Evolutionary conservation across 129 eudicot genomes (phyloP), one percentile per base, ranked within the genome.

Genomic region (Kitagawia praeruptora): DNA sequence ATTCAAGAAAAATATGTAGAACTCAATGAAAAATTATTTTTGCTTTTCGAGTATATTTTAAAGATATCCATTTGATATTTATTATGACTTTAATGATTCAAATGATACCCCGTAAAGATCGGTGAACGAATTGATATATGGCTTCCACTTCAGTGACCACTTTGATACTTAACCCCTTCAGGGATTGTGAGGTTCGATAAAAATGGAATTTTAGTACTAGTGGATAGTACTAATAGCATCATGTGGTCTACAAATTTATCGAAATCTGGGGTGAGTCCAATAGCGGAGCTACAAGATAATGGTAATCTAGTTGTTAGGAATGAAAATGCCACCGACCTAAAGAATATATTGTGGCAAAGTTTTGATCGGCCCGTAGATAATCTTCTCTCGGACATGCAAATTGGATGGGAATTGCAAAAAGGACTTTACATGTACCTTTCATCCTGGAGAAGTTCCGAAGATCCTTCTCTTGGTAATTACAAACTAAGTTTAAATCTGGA

Each of bases 221-320:
- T 40, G 28, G 74, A 54, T 37, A 69, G 80, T 38, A 23, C 58
- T 19, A 41, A 66, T 74, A 72, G 64, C 7, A 7, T 46, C 0
- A 39, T 77, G 8, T 81, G 87, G 87, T 81, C 85, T 41, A 78
- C 85, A 4, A 85, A 74, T 66, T 78, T 74, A 3, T 70, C 81
- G 0, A 19, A 42, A 51, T 79, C 78, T 3, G 14, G 5, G 16
- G 9, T 5, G 25, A 27, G 1, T 3, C 78, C 19, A 3, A 79
- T 73, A 2, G 76, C 51, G 23, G 79, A 78, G 66, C 75, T 85
- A 78, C 19, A 78, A 19, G 82, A 85, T 13, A 63, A 14, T 1
- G 87, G 87, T 25, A 85, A 85, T 78, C 83, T 85, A 51, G 75
- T 85, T 41, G 49, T 85, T 74, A 74, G 56, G 82, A 34, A 81